Evolutionary conservation across 225 moss, liverwort and hornwort genomes (phyloP).

Genomic region (Sphagnum tenellum): DNA sequence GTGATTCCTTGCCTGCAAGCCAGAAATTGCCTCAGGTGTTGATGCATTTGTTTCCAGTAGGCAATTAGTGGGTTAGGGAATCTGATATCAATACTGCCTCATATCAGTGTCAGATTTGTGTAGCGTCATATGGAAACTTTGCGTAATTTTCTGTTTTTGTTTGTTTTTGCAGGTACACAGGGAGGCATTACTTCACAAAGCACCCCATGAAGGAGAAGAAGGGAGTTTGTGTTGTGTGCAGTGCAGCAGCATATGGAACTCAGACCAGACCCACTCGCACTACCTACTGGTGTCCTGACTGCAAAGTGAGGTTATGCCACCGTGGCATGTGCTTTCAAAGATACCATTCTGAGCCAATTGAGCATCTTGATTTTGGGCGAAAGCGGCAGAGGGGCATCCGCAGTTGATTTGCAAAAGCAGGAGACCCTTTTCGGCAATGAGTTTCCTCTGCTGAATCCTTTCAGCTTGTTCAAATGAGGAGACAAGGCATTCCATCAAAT

Average conservation of each 20-base stretch:
- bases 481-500: too few species aligned
- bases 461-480: too few species aligned
- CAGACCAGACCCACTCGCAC: neutral
- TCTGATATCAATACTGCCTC: too few species aligned
- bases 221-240: neutral
- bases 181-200: conserved; percentile 1
- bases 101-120: too few species aligned
- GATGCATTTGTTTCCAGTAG: too few species aligned
- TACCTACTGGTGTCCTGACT: conserved; percentile 1
- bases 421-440: neutral
- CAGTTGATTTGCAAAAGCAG: neutral
- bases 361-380: neutral
- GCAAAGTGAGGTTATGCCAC: neutral
- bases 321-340: neutral
- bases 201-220: neutral
- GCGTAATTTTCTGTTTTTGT: too few species aligned
- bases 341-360: neutral
- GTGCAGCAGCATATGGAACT: neutral
- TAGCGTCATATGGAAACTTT: too few species aligned
- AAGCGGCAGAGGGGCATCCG: neutral
- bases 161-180: neutral
- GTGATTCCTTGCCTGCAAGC: too few species aligned
- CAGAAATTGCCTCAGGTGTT: too few species aligned
- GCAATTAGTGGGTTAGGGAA: too few species aligned
- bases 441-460: too few species aligned